Conservation (phyloP, 2,329 filamentous ascomycete species). For the Fusarium buxicola region DNA sequence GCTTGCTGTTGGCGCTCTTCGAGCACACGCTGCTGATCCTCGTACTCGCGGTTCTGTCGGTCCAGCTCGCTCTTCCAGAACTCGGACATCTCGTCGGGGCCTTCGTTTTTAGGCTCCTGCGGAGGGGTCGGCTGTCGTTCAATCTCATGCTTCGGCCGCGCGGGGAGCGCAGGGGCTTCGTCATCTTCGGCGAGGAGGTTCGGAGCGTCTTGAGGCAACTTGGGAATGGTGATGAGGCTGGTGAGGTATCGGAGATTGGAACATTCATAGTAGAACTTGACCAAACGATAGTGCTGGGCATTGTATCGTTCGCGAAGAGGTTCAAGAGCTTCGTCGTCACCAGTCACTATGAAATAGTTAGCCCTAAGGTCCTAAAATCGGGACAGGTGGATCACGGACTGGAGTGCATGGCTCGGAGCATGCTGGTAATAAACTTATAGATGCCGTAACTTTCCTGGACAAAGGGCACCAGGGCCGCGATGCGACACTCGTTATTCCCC, state of each 20-base stretch:
- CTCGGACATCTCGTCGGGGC: constrained; percentile 94
- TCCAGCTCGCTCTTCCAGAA: constrained; percentile 97
- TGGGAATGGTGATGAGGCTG: constrained; percentile 94
- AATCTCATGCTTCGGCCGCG: constrained; percentile 80
- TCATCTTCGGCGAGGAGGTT: constrained; percentile 90
- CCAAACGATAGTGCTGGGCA: constrained; percentile 94
- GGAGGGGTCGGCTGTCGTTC: constrained; percentile 77
- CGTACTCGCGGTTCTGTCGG: constrained; percentile 92
- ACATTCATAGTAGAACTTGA: constrained; percentile 99
- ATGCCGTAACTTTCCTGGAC: constrained; percentile 99
- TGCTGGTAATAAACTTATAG: constrained; percentile 99
- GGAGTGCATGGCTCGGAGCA: constrained; percentile 97
- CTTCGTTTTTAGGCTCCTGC: constrained; percentile 74
- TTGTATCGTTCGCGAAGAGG: constrained; percentile 91
- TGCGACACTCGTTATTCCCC: constrained; percentile 95
- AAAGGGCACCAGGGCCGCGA: constrained; percentile 90
- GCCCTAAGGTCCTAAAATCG: constrained; percentile 16
- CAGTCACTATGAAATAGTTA: constrained; percentile 71
- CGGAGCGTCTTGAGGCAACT: constrained; percentile 92
- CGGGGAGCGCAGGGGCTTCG: constrained; percentile 83
- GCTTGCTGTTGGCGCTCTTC: constrained; percentile 88
- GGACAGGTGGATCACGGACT: constrained; percentile 65
- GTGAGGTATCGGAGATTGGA: constrained; percentile 97
- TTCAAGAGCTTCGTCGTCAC: constrained; percentile 91
- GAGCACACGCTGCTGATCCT: constrained; percentile 89